Evolutionary conservation across 225 moss, liverwort and hornwort species (phyloP).

Genomic region (Marchantia paleacea): DNA sequence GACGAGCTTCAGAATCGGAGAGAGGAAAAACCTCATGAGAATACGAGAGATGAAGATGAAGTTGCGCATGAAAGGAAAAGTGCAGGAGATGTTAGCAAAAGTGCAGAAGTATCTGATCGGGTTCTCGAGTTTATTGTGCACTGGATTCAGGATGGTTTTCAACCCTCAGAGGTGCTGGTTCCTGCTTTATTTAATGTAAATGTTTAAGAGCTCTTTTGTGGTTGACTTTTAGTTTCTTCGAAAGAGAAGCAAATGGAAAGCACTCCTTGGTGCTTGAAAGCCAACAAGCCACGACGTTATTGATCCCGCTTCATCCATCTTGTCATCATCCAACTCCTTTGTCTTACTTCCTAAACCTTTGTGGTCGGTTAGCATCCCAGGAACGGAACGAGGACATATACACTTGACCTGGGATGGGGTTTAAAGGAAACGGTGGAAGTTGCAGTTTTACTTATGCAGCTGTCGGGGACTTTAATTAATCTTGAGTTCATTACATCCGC

Average conservation of each 20-base stretch:
- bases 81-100: conserved; percentile 3
- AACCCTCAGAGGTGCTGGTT: conserved; percentile 38
- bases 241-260: neutral
- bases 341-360: neutral
- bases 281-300: neutral
- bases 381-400: neutral
- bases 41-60: conserved; percentile 22
- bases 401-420: neutral
- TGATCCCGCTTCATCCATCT: neutral
- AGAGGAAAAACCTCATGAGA: conserved; percentile 31
- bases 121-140: conserved; percentile 59
- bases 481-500: neutral
- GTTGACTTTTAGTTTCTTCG: neutral
- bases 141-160: conserved; percentile 75
- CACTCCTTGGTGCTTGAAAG: neutral
- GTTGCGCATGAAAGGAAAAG: conserved; percentile 4
- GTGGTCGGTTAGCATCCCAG: neutral
- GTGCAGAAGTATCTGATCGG: conserved; percentile 21
- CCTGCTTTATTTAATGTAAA: conserved; percentile 32
- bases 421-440: neutral
- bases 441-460: neutral
- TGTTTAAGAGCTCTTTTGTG: neutral
- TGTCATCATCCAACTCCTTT: neutral
- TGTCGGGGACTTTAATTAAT: neutral
- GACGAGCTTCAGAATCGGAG: conserved; percentile 52